Conservation (phyloP, 1,284 basidiomycete species). For the Marasmius fiardii region DNA sequence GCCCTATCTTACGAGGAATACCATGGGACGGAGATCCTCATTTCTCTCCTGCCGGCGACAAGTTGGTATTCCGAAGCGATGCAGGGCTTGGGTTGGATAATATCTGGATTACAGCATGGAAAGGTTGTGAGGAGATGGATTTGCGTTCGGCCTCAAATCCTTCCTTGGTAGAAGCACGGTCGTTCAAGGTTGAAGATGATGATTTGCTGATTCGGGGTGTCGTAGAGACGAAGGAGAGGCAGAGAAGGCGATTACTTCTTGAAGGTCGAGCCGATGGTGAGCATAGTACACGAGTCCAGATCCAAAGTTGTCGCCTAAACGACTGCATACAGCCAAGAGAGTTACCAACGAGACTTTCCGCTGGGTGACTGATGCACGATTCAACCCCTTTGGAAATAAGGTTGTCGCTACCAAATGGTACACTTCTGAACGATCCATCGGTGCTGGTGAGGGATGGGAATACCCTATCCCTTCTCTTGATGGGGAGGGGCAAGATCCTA, state of each 20-base stretch:
- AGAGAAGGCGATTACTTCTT: conserved; percentile 43
- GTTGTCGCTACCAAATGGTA: conserved; percentile 75
- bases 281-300: conserved; percentile 18
- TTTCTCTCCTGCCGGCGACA: conserved; percentile 64
- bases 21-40: conserved; percentile 70
- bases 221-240: conserved; percentile 46
- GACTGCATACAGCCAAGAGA: conserved; percentile 41
- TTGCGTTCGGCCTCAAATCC: conserved; percentile 31
- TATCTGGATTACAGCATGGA: conserved; percentile 68
- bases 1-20: conserved; percentile 53
- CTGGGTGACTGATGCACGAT: conserved; percentile 64
- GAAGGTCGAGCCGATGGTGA: conserved; percentile 59
- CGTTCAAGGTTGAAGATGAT: conserved; percentile 42
- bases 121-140: conserved; percentile 57
- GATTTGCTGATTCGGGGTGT: conserved; percentile 44
- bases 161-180: conserved; percentile 32
- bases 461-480: conserved; percentile 44
- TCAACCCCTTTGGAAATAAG: conserved; percentile 59
- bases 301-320: background rate
- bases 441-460: conserved; percentile 72
- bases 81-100: conserved; percentile 71
- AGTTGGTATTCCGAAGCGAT: conserved; percentile 64
- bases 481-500: conserved; percentile 17
- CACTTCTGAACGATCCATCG: conserved; percentile 58
- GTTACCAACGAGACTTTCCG: conserved; percentile 74